These are phyloP conservation scores for Paramecium primaurelia DNA, from an alignment of 73 alveolate species.

Conservation along the genomic window DNA sequence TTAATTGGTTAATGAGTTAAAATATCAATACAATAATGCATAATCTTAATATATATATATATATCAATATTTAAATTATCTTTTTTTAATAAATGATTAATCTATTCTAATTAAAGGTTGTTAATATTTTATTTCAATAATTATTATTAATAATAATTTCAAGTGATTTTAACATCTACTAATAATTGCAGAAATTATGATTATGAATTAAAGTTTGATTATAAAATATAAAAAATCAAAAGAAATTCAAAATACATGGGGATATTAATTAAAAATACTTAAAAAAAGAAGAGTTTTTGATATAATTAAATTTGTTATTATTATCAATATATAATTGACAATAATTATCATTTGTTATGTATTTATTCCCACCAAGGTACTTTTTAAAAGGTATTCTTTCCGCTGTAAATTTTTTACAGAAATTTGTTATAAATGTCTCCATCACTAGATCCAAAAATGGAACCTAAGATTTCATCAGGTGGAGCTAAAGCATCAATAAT, in stretches of 20 bases:
- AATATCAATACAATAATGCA: background rate
- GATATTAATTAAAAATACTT: too few relatives aligned
- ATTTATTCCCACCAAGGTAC: conserved; percentile 61
- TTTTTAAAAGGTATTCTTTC: conserved; percentile 47
- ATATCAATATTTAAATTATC: background rate
- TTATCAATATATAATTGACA: background rate
- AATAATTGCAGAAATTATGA: too few relatives aligned
- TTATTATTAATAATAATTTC: background rate
- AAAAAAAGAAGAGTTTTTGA: too few relatives aligned
- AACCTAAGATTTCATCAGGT: conserved; percentile 59
- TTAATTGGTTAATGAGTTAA: conserved; percentile 31
- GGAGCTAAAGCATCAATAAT: conserved; percentile 67
- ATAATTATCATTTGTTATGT: conserved; percentile 13
- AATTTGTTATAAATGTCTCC: conserved; percentile 64
- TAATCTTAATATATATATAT: background rate
- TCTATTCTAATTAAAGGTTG: background rate
- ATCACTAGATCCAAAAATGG: conserved; percentile 63
- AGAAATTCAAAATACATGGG: too few relatives aligned
- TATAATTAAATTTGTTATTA: background rate
- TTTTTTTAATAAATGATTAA: background rate
- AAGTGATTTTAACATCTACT: too few relatives aligned
- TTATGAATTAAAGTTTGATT: too few relatives aligned
- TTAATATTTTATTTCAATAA: background rate
- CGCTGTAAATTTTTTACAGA: background rate
- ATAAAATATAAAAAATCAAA: too few relatives aligned